Percentiles rank a stretch among this genome's conserved stretches.
Conservation (phyloP, 345 rosid species). For the Melaleuca alternifolia region DNA sequence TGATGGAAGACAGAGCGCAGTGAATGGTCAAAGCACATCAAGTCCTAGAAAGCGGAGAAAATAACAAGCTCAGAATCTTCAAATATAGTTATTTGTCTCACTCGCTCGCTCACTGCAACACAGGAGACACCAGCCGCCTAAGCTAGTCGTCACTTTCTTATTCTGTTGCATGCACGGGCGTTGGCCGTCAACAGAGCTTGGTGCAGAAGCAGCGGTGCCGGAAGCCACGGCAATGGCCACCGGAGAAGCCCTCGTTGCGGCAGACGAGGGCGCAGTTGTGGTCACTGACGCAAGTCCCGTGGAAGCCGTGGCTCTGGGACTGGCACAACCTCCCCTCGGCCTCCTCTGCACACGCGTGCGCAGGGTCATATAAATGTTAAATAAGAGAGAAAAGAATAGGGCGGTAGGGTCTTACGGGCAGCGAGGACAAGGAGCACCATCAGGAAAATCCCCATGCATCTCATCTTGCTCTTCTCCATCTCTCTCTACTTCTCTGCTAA, state of each 20-base stretch:
- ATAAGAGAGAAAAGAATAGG: not conserved
- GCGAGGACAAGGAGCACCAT: slow-evolving; percentile 20
- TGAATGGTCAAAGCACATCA: not conserved
- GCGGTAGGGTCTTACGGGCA: slow-evolving; percentile 9
- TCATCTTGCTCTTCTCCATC: slow-evolving; percentile 6
- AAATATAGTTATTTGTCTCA: not conserved
- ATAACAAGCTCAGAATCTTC: not conserved
- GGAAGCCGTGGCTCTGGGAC: slow-evolving; percentile 25
- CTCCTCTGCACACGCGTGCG: slow-evolving; percentile 3
- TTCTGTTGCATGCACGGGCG: not conserved
- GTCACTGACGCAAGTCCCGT: slow-evolving; percentile 10
- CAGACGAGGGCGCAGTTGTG: slow-evolving; percentile 30
- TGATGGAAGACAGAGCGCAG: not conserved
- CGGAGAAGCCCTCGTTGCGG: slow-evolving; percentile 25
- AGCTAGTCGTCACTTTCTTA: not conserved
- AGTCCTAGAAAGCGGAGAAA: not conserved
- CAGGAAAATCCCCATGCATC: slow-evolving; percentile 9
- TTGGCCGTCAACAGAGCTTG: slow-evolving; percentile 11
- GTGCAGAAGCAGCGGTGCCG: slow-evolving; percentile 34
- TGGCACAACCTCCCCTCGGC: slow-evolving; percentile 22
- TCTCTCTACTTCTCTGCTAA: not conserved
- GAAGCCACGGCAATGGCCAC: slow-evolving; percentile 26
- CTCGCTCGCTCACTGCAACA: not conserved
- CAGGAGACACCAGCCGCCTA: not conserved
- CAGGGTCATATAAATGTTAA: not conserved